These are phyloP conservation scores for Ascochyta lentis DNA, from an alignment of 2,329 filamentous ascomycete genomes.

Conservation along the genomic window DNA sequence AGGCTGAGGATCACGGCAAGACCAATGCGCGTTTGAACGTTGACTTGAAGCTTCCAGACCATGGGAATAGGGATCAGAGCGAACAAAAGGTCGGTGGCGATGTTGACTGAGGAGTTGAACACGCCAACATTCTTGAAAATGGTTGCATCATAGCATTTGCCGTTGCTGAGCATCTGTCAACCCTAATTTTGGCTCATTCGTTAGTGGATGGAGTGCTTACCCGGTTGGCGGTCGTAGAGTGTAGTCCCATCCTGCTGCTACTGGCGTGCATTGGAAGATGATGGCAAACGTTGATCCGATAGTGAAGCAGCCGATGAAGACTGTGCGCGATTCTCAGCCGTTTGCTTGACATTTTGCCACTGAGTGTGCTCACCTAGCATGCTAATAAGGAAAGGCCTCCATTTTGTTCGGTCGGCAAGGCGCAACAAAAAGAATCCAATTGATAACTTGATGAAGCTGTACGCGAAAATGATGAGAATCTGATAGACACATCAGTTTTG, in stretches of 20 bases:
- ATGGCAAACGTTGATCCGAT: conserved; percentile 33
- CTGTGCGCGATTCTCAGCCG: conserved; percentile 6
- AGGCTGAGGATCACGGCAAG: conserved; percentile 44
- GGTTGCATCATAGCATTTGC: conserved; percentile 41
- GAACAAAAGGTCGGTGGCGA: conserved; percentile 50
- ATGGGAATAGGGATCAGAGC: conserved; percentile 53
- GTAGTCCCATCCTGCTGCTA: conserved; percentile 54
- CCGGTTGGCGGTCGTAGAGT: conserved; percentile 28
- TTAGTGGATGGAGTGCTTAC: conserved; percentile 7
- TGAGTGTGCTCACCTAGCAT: conserved; percentile 48
- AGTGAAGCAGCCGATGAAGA: conserved; percentile 33
- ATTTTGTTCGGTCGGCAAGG: conserved; percentile 41
- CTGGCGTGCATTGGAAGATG: conserved; percentile 45
- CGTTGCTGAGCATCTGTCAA: conserved; percentile 10
- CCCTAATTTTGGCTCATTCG: no score
- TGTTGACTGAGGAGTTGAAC: conserved; percentile 54
- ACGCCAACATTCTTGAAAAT: conserved; percentile 56
- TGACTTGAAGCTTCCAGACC: conserved; percentile 52
- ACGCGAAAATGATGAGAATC: conserved; percentile 55
- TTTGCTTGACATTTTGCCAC: background rate
- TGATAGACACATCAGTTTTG: background rate
- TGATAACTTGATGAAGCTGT: conserved; percentile 57
- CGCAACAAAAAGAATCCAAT: conserved; percentile 57
- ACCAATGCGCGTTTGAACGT: conserved; percentile 49
- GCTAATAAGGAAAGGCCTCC: conserved; percentile 51